Base-by-base conservation (phyloP, 1,284 basidiomycete genomes). In the Mycosarcoma maydis region DNA sequence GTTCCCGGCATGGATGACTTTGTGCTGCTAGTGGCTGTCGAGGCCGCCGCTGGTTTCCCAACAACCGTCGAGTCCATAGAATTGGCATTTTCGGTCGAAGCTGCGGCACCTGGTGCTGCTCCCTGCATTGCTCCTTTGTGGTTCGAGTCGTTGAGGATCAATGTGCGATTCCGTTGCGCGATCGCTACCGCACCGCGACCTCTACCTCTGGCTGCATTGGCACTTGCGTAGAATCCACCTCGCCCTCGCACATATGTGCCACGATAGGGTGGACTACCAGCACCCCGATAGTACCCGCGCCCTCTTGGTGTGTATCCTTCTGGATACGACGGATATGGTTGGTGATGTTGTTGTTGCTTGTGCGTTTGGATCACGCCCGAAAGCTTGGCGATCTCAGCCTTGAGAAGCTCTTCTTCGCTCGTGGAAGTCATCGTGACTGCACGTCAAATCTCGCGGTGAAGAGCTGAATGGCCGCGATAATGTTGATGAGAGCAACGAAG, bases 381-480 rank as follows among this genome's bases (percentile, higher is more conserved):
- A 11, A 80, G 74, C 45, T 69, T 72, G 48, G 68, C 73, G 26
- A 80, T 80, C 44, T 80, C 74, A 33, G 77, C 75, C 37, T 61
- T 51, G 46, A 80, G 72, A 7, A 56, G 65, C 43, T 72, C 76
- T 20, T 78, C 60, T 17, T 75, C 65, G 42, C 56, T 59, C 20
- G n/a, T 55, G 4, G 55, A 66, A 14, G 51, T 45, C 61, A 65
- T 57, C 11, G 11, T 38, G 13, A 36, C n/a, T n/a, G n/a, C n/a
- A n/a, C n/a, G n/a, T n/a, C n/a, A n/a, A n/a, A n/a, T n/a, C n/a
- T n/a, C n/a, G n/a, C n/a, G n/a, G n/a, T n/a, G n/a, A n/a, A n/a
- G n/a, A n/a, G n/a, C n/a, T n/a, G n/a, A n/a, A n/a, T n/a, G n/a
- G n/a, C n/a, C n/a, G n/a, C n/a, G n/a, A n/a, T n/a, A n/a, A n/a